These are phyloP conservation scores for Mycena pura DNA, from an alignment of 768 basidiomycete genomes.

Conservation along the genomic window DNA sequence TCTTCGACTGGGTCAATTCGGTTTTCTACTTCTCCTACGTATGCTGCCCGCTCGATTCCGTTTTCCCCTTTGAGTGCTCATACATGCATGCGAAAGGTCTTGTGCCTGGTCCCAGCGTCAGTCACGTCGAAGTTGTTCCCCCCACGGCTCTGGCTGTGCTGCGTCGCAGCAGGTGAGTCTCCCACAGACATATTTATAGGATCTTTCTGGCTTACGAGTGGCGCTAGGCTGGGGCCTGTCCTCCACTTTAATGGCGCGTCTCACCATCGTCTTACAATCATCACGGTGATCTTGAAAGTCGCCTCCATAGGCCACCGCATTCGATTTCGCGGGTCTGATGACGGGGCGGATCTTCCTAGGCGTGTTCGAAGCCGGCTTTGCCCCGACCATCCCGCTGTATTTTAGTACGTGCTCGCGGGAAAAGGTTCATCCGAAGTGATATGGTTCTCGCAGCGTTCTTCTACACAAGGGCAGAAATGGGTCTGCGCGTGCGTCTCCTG, in stretches of 20 bases:
- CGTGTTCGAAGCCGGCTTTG: constrained; percentile 80
- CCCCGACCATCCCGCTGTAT: constrained; percentile 78
- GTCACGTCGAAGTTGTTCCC: constrained; percentile 70
- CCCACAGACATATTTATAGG: too few relatives aligned
- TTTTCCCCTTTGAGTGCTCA: background rate
- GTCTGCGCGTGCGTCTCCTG: constrained; percentile 58
- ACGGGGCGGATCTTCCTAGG: constrained; percentile 67
- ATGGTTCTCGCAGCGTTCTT: constrained; percentile 60
- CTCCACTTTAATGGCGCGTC: constrained; percentile 70
- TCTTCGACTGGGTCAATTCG: constrained; percentile 81
- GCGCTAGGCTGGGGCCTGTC: constrained; percentile 84
- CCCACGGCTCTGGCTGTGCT: constrained; percentile 72
- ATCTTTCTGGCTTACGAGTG: too few relatives aligned
- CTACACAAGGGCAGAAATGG: constrained; percentile 78
- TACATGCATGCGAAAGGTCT: constrained; percentile 57
- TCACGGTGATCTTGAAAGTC: background rate
- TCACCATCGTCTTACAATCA: too few relatives aligned
- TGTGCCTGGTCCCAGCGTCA: constrained; percentile 73
- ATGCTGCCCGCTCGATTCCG: constrained; percentile 26
- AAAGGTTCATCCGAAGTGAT: background rate
- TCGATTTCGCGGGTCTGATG: constrained; percentile 65
- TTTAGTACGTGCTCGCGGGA: constrained; percentile 63
- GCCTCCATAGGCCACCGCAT: constrained; percentile 59
- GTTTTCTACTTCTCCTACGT: constrained; percentile 84
- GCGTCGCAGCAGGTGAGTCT: constrained; percentile 67